Evolutionary conservation across 1,284 basidiomycete genomes (phyloP).

Genomic region (Inonotus hispidus): DNA sequence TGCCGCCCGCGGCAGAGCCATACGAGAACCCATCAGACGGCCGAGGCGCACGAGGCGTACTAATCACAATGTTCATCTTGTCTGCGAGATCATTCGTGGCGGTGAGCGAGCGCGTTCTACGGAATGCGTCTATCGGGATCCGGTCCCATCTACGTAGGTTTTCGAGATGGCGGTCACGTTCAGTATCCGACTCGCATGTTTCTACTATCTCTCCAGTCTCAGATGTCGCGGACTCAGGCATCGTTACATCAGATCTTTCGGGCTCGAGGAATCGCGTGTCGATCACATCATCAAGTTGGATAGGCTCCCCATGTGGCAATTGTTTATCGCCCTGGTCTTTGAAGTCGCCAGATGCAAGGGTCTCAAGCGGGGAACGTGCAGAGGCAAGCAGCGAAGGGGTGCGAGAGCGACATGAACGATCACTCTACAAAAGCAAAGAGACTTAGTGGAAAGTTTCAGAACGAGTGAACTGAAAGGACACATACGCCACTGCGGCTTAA

Average conservation of each 20-base stretch:
- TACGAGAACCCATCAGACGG: conserved; percentile 24
- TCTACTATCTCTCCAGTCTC: conserved; percentile 18
- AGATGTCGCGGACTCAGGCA: conserved; percentile 20
- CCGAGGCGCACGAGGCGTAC: conserved; percentile 23
- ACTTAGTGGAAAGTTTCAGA: conserved; percentile 22
- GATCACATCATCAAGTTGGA: conserved; percentile 76
- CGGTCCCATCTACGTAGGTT: conserved; percentile 64
- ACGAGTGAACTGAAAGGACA: not conserved
- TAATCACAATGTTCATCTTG: conserved; percentile 28
- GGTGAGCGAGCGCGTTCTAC: conserved; percentile 50
- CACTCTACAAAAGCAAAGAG: conserved; percentile 31
- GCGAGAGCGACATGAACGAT: conserved; percentile 27
- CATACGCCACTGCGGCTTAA: conserved; percentile 21
- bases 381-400: conserved; percentile 23
- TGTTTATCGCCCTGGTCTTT: conserved; percentile 31
- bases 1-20: conserved; percentile 28
- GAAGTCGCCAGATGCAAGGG: conserved; percentile 29
- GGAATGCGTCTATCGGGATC: conserved; percentile 68
- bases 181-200: conserved; percentile 27
- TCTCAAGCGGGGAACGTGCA: conserved; percentile 17
- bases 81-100: conserved; percentile 33
- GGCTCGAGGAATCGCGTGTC: conserved; percentile 64
- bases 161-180: conserved; percentile 26
- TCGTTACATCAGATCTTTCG: conserved; percentile 37
- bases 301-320: conserved; percentile 42